A percentile compares a stretch with the other conserved stretches of the same genome.
Evolutionary conservation across 2,329 filamentous ascomycete genomes (phyloP).

Genomic region (Aquanectria penicillioides): DNA sequence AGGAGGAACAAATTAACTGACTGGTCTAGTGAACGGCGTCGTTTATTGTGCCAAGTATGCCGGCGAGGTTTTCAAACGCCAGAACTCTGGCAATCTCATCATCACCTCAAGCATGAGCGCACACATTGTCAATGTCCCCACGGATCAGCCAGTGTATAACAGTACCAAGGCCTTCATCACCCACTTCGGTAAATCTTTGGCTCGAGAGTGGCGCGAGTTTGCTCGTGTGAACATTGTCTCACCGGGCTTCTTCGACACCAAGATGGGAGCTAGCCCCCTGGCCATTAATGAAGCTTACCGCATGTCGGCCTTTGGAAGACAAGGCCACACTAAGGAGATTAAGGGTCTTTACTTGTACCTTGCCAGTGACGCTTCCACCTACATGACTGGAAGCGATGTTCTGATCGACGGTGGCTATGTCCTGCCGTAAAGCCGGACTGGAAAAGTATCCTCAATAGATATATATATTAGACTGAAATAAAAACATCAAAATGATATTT

Average conservation of each 20-base stretch:
- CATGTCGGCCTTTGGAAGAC: constrained; percentile 61
- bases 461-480: too few relatives aligned
- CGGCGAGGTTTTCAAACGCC: constrained; percentile 52
- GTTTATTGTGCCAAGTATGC: constrained; percentile 53
- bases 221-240: constrained; percentile 62
- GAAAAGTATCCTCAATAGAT: too few relatives aligned
- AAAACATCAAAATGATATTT: too few relatives aligned
- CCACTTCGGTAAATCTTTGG: constrained; percentile 62
- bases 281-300: constrained; percentile 57
- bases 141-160: constrained; percentile 64
- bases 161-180: constrained; percentile 61
- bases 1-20: too few relatives aligned
- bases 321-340: constrained; percentile 71
- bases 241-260: constrained; percentile 58
- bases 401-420: constrained; percentile 55
- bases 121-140: constrained; percentile 58
- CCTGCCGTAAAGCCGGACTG: constrained; percentile 26
- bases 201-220: constrained; percentile 63
- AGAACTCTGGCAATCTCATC: constrained; percentile 57
- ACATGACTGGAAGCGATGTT: constrained; percentile 61
- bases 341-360: constrained; percentile 67
- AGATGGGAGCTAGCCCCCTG: constrained; percentile 56
- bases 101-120: constrained; percentile 59
- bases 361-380: constrained; percentile 58
- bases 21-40: constrained; percentile 51